phyloP scores from a whole-genome alignment of 352 stramenopile genomes.

The Phytophthora citrophthora region DNA sequence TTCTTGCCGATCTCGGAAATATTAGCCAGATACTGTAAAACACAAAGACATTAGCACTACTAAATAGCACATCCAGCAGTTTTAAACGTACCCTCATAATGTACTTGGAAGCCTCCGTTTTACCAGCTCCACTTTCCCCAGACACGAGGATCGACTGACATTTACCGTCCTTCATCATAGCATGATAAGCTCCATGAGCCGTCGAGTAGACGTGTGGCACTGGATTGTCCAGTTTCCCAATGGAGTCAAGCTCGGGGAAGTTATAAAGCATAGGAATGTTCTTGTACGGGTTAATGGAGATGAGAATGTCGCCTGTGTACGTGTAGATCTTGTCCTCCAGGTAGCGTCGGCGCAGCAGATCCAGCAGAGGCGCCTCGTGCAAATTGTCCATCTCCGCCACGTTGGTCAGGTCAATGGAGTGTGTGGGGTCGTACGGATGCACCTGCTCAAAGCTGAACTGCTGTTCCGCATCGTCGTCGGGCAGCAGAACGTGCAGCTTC shows the following conservation, averaged over 20 bases:
- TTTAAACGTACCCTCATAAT: constrained; percentile 82
- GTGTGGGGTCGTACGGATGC: constrained; percentile 92
- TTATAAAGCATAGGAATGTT: constrained; percentile 93
- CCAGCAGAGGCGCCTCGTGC: constrained; percentile 91
- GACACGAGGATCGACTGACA: constrained; percentile 90
- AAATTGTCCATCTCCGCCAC: constrained; percentile 95
- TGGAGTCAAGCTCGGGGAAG: constrained; percentile 88
- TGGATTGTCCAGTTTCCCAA: constrained; percentile 87
- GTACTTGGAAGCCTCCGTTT: constrained; percentile 92
- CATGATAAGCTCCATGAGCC: constrained; percentile 83
- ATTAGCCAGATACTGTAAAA: constrained; percentile 83
- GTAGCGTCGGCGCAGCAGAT: constrained; percentile 88
- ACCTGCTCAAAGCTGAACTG: constrained; percentile 81
- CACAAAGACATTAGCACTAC: constrained; percentile 7
- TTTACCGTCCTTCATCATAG: constrained; percentile 77
- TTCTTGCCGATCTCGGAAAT: constrained; percentile 91
- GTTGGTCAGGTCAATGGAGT: constrained; percentile 89
- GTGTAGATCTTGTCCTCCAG: constrained; percentile 95
- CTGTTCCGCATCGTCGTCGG: constrained; percentile 83
- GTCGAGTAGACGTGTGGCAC: constrained; percentile 89
- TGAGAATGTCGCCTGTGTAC: constrained; percentile 95
- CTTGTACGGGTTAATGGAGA: constrained; percentile 98
- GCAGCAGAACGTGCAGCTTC: constrained; percentile 84
- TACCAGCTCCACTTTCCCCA: constrained; percentile 86
- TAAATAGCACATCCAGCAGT: neutral